Evolutionary conservation across 345 rosid genomes (phyloP), one percentile per base, ranked within the genome.

Genomic region (Populus tremula): DNA sequence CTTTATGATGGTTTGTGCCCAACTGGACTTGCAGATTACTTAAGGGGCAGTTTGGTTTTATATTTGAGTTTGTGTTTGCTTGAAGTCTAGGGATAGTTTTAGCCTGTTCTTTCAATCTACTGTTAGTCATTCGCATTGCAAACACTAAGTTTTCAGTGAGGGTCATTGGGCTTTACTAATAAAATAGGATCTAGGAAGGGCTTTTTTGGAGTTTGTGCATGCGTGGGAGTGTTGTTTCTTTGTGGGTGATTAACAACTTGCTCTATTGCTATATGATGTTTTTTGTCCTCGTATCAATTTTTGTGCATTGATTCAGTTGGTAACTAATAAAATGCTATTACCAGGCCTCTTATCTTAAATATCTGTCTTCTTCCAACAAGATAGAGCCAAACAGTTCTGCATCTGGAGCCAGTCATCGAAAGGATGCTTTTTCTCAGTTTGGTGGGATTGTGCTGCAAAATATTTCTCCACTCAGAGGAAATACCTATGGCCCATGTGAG

Each of bases 341-440:
- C 64, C 70, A 70, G 73, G 75, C 29, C 61, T 76, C 82, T 27
- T 70, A 20, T 1, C 77, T 36, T 21, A 67, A 74, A 43, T 63
- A 41, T 76, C 18, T 16, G n/a, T n/a, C 72, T 64, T 33, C 39
- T 62, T 69, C 75, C 75, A 36, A 41, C 29, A 63, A 69, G 65
- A 70, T 61, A 62, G 75, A 23, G 64, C 25, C 6, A 59, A 69
- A 18, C 27, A 23, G 54, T 66, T 36, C 56, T 41, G 54, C 62
- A 31, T 66, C 47, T 75, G 79, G 71, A 23, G 39, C 29, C 12
- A 5, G 49, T 49, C 73, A 79, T 68, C 77, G 66, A 56, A 69
- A 78, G 13, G 75, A 36, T 66, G 61, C 39, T 41, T 2, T 41
- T 70, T 75, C 71, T 69, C 67, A 23, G 38, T 78, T 25, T 77